Base-by-base conservation (phyloP, 1,139 yeast genomes). In the Hansenula anomala region DNA sequence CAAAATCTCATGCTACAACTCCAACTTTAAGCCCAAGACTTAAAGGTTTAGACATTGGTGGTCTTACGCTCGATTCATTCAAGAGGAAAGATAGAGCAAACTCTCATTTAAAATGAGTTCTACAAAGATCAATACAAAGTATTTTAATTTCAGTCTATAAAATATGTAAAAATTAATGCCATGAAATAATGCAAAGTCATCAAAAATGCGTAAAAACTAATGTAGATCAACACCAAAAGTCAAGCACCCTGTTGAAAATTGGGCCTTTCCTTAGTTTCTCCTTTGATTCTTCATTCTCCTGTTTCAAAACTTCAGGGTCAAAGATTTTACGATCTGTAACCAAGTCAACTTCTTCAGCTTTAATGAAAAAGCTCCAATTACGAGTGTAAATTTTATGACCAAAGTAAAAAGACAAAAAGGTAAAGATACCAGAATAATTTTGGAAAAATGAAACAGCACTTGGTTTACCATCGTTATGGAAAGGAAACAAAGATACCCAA, bases 401-500 rank as follows among this genome's bases (percentile, higher is more conserved):
- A 28, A 71, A 4, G 55, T 66, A 75, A 6, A 55, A 67, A 45
- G 66, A 60, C 6, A 63, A 60, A 24, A 75, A 41, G 30, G 73
- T 67, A 24, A 76, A 65, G n/a, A 69, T 67, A 37, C 80, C 74
- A 45, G 76, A 56, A 55, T 74, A 76, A 20, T 65, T 58, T 54
- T 67, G 64, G 64, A 78, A 76, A 54, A 78, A 78, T 40, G 48
- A 52, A 9, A 51, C 42, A 4, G 50, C 54, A 42, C 54, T 44
- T 53, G 81, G 73, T 53, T 59, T 61, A 41, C 80, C 76, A 20
- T 49, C 39, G 4, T 58, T 70, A 6, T 78, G 79, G 34, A 80
- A 54, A 33, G 92, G 92, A 63, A 64, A 81, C 37, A 82, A 62
- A 3, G 88, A 82, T 34, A 77, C 67, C 88, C 88, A 83, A 60